Conservation (phyloP, 2,329 filamentous ascomycete species). For the Berkeleyomyces rouxiae region DNA sequence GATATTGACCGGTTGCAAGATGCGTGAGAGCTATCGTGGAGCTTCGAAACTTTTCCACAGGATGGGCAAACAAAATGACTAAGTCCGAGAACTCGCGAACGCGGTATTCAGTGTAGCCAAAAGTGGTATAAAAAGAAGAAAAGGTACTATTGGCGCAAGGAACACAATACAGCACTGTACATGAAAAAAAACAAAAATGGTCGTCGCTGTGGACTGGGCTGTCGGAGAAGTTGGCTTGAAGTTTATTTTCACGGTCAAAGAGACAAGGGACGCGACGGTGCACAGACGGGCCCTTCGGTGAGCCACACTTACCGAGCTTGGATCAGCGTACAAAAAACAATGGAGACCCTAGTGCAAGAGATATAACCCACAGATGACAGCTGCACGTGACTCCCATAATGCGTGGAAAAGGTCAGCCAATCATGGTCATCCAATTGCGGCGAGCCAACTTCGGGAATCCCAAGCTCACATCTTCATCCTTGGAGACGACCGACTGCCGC, state of each 20-base stretch:
- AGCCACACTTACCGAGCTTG: background rate
- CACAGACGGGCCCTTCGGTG: background rate
- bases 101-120: no score
- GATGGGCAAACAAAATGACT: background rate
- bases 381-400: background rate
- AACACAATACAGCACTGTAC: background rate
- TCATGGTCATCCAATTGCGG: slow-evolving; percentile 3
- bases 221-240: background rate
- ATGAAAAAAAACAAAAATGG: background rate
- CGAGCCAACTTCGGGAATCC: background rate
- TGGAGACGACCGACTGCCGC: background rate
- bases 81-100: background rate
- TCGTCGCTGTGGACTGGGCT: background rate
- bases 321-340: background rate
- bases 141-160: no score
- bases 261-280: background rate
- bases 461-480: background rate
- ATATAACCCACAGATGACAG: background rate
- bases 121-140: background rate
- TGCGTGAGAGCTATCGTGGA: background rate
- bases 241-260: background rate
- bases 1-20: background rate
- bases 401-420: background rate
- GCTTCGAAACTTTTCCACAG: background rate
- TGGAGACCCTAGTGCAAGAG: background rate